Conservation (phyloP, 768 basidiomycete genomes). For the Naganishia onofrii region DNA sequence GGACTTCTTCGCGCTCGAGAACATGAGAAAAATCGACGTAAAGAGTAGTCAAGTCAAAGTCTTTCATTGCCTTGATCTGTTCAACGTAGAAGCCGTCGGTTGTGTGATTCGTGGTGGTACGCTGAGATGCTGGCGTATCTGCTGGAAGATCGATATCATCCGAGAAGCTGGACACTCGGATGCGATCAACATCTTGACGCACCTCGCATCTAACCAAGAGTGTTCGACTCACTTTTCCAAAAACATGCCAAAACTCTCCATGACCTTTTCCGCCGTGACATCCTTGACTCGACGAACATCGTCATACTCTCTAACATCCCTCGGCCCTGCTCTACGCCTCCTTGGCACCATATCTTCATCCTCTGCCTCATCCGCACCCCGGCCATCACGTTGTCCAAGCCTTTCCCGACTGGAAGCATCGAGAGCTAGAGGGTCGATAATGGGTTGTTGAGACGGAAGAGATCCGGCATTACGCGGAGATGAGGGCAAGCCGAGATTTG, state of each 20-base stretch:
- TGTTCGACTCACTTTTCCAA: slow-evolving; percentile 66
- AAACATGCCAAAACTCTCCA: slow-evolving; percentile 86
- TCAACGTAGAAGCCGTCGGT: slow-evolving; percentile 77
- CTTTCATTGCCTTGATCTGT: slow-evolving; percentile 91
- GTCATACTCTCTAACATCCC: slow-evolving; percentile 37
- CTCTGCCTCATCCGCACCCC: slow-evolving; percentile 12
- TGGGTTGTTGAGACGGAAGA: slow-evolving; percentile 20
- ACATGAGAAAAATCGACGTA: slow-evolving; percentile 94
- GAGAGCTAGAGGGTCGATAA: slow-evolving; percentile 26
- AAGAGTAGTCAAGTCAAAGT: slow-evolving; percentile 89
- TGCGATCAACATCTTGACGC: no score
- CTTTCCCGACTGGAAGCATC: neutral
- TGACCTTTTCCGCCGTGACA: slow-evolving; percentile 91
- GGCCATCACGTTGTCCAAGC: slow-evolving; percentile 5
- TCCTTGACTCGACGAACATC: slow-evolving; percentile 87
- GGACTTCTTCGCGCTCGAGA: slow-evolving; percentile 82
- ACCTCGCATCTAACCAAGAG: neutral
- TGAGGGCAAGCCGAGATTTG: slow-evolving; percentile 9
- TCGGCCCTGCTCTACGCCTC: slow-evolving; percentile 21
- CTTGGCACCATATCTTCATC: slow-evolving; percentile 25
- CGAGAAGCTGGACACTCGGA: slow-evolving; percentile 64
- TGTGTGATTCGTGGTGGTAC: slow-evolving; percentile 52
- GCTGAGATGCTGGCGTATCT: slow-evolving; percentile 37
- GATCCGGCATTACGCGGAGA: slow-evolving; percentile 9
- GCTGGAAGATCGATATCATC: slow-evolving; percentile 68